Base-by-base conservation (phyloP, 805 yeast species). In the Sungouiozyma intestinalis region DNA sequence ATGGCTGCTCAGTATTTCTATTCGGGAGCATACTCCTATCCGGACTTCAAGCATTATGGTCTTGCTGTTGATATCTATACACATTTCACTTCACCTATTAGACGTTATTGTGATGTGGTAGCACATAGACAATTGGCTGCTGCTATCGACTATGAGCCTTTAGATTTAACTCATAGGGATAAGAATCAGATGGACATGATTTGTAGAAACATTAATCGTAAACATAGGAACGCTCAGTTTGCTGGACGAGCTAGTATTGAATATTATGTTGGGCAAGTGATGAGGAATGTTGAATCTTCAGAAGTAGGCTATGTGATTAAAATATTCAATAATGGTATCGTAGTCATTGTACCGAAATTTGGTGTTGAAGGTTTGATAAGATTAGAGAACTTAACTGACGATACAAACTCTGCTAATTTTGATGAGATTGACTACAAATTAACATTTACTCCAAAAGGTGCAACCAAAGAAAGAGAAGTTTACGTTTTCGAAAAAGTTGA, bases 201-300 rank as follows among this genome's bases (percentile, higher is more conserved):
- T 45, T 87, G 88, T 54, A 77, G 78, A 51, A 92, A 92, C 58
- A 88, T 92, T 58, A 92, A 92, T 68, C 79, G 74, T 52, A 81
- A 96, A 52, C 99, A 92, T 62, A 78, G 98, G 64, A 92, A 92
- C 60, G 98, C 98, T 0, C 99, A 92, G 65, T 85, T 90, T 69
- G 99, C 99, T 2, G 99, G 98, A 33, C 76, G 99, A 59, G 97
- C 98, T 16, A 84, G 95, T 59, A 85, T 92, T 47, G 98, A 92
- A 62, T 92, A 92, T 65, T 92, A 85, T 57, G 98, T 92, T 39
- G 99, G 99, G 7, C 97, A 92, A 67, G 96, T 90, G 35, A 83
- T 92, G 84, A 84, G 85, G 60, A 80, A 79, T 57, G 80, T 79
- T 52, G 87, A 85, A 55, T 69, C 82, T 32, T 69, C 70, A 14